Base-by-base conservation (phyloP, 306 rosid genomes). In the Senna siamea region DNA sequence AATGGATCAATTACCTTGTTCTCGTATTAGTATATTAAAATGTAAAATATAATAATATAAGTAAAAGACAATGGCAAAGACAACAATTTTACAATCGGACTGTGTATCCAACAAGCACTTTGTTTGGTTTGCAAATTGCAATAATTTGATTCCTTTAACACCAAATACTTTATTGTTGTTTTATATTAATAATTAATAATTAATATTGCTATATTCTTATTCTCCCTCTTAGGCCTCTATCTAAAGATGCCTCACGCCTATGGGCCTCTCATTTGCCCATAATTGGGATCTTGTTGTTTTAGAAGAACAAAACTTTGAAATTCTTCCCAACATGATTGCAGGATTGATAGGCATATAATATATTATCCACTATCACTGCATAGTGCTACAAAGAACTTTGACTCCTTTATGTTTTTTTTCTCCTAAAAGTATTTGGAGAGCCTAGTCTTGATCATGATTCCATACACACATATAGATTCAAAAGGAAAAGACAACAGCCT, bases 241-340 rank as follows among this genome's bases (percentile, higher is more conserved):
- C 40, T 14, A 17, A 20, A 62, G 51, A 62, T 38, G 32, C 66
- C 23, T n/a, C 46, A 7, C 34, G 66, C 69, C 46, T 62, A 44
- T 5, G 26, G 32, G 68, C 68, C 68, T 5, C 48, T 28, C 50
- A 9, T 61, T 61, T 61, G 47, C 15, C 66, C 66, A 15, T 28
- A 10, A 3, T 59, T 58, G 19, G 13, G n/a, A n/a, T n/a, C n/a
- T n/a, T n/a, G n/a, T n/a, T 40, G 12, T 40, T 40, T 40, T 40
- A 28, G 0, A 7, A 15, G 43, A 32, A 15, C n/a, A n/a, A 9
- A 9, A 61, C 30, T 18, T 18, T 38, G n/a, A 37, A 17, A 12
- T 18, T 61, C 50, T 61, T 37, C 4, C 23, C 46, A 9, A 4
- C 47, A n/a, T 60, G 15, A 60, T 60, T 35, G 66, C 28, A 9